Percentiles rank a stretch among this genome's conserved stretches.
Conservation (phyloP, 495 filamentous ascomycete genomes). For the Venustampulla echinocandica region DNA sequence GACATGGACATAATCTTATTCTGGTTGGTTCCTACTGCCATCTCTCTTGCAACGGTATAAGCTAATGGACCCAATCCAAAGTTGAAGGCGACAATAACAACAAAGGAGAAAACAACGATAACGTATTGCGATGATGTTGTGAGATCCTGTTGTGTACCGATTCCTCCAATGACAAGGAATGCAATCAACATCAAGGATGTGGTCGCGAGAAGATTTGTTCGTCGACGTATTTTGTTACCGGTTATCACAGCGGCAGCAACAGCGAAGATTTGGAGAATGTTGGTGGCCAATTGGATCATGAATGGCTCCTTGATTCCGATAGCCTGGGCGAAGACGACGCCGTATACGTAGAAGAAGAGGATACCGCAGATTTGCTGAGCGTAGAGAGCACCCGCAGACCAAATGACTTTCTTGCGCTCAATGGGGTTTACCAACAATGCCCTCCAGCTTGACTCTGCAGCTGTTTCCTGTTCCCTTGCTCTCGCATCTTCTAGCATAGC, state of each 20-base stretch:
- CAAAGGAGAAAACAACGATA: slow-evolving; percentile 28
- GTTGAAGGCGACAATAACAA: slow-evolving; percentile 32
- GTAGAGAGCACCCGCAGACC: slow-evolving; percentile 28
- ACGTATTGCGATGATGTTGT: slow-evolving; percentile 9
- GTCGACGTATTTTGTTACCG: slow-evolving; percentile 28
- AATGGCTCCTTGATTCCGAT: slow-evolving; percentile 31
- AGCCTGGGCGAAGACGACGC: slow-evolving; percentile 31
- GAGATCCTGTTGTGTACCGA: slow-evolving; percentile 21
- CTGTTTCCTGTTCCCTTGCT: slow-evolving; percentile 19
- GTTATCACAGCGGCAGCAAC: slow-evolving; percentile 25
- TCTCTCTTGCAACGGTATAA: slow-evolving; percentile 28
- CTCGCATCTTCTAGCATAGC: slow-evolving; percentile 18
- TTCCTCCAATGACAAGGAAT: slow-evolving; percentile 28
- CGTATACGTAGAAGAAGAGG: slow-evolving; percentile 33
- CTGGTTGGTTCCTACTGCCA: slow-evolving; percentile 31
- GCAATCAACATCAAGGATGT: slow-evolving; percentile 25
- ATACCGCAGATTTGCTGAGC: slow-evolving; percentile 35
- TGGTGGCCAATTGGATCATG: slow-evolving; percentile 29
- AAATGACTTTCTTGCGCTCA: slow-evolving; percentile 32
- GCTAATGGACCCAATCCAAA: slow-evolving; percentile 28
- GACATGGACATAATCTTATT: slow-evolving; percentile 31
- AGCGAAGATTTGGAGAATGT: slow-evolving; percentile 30
- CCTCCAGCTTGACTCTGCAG: slow-evolving; percentile 23
- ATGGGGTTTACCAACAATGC: slow-evolving; percentile 27
- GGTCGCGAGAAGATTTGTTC: slow-evolving; percentile 26